Conservation (phyloP, 2,329 filamentous ascomycete species). For the Colletotrichum cordylinicola region DNA sequence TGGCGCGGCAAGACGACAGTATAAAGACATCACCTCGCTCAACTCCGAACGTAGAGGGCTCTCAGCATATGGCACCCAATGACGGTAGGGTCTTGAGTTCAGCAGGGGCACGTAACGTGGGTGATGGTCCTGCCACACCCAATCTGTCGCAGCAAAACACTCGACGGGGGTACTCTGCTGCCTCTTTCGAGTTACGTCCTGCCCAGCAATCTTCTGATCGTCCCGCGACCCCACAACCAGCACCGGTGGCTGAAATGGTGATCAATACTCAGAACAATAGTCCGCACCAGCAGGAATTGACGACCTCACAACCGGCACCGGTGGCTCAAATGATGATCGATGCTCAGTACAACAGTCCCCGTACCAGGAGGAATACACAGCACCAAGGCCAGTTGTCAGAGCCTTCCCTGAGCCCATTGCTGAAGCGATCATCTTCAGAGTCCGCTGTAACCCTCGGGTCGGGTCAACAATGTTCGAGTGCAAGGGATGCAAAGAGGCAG, state of each 20-base stretch:
- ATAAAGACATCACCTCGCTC: neutral
- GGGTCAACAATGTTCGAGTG: neutral
- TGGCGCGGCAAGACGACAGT: neutral
- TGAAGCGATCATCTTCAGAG: neutral
- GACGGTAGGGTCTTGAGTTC: neutral
- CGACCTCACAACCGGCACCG: neutral
- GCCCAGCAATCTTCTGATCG: neutral
- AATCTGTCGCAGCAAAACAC: neutral
- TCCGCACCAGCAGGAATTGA: neutral
- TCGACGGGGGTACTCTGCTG: neutral
- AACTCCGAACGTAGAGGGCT: neutral
- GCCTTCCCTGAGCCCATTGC: neutral
- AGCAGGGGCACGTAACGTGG: neutral
- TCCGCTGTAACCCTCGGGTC: neutral
- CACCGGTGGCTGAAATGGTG: neutral
- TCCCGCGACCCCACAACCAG: neutral
- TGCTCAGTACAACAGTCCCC: rapidly evolving
- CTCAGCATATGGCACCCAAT: neutral
- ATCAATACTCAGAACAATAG: neutral
- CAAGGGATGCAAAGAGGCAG: neutral
- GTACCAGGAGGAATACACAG: neutral
- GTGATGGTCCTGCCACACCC: neutral
- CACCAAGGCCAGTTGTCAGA: neutral
- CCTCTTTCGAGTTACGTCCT: neutral
- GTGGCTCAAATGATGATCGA: neutral